Base-by-base conservation (phyloP, 2,329 filamentous ascomycete genomes). In the Alternaria sp. region DNA sequence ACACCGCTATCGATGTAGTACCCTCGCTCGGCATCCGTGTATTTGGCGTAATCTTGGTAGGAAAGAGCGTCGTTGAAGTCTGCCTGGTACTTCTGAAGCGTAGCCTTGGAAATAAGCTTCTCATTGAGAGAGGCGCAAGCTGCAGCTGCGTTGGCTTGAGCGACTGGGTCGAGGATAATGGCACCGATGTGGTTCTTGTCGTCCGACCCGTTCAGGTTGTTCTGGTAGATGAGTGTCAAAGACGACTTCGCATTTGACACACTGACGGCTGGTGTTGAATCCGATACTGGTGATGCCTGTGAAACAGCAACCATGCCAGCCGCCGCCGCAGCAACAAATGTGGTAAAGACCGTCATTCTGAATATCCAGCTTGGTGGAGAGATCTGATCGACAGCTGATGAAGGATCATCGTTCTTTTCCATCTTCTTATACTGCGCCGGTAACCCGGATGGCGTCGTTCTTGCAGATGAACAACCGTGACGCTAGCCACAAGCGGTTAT, bases 161-260 rank as follows among this genome's bases (percentile, higher is more conserved):
- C 66, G 50, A 81, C 72, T 4, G 81, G 73, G 56, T 84, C 84
- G 43, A 86, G 73, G 8, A 86, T 71, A 44, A 86, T 80, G 3
- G 84, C 84, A 11, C 84, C 81, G 18, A 84, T 75, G 66, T 86
- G 85, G 62, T 86, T 85, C 27, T 70, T 75, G 72, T 86, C 83
- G 62, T 87, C 84, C 0, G 83, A 82, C 8, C 75, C 78, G 67
- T 87, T 87, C 25, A 86, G 75, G 41, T 86, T 86, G 72, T 86
- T 86, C 67, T 86, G 84, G 60, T 83, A 86, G 9, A 86, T 69
- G 7, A 86, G 74, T 0, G 83, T 85, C 54, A 86, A 67, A 1
- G 83, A 85, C 1, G 80, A 82, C 25, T 79, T 66, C 3, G 69
- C 69, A 38, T 76, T 77, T 2, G 72, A 70, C 2, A 65, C 62